Evolutionary conservation across 2,329 filamentous ascomycete genomes (phyloP), one percentile per base, ranked within the genome.

Genomic region (Ophiocordyceps sinensis): DNA sequence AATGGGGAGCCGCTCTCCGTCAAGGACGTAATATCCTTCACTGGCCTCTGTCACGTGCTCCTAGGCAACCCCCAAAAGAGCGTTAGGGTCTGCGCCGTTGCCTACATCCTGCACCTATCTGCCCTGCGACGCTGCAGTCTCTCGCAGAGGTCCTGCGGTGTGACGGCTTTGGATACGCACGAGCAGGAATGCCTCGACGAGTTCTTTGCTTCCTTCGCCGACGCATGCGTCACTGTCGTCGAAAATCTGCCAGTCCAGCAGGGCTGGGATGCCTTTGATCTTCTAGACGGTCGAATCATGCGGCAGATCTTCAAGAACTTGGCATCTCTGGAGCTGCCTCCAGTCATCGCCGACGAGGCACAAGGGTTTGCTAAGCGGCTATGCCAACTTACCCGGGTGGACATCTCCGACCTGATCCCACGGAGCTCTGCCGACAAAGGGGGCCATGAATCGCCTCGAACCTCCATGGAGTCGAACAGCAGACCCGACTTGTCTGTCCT

Each of bases 241-340:
- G 23, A 45, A 34, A 38, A n/a, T 23, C 35, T n/a, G 4, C 26
- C 39, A 1, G 19, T 14, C 1, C 19, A 44, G 5, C 17, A 45
- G 1, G 34, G 42, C 13, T 58, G 52, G 53, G 53, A 61, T 41
- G 23, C 54, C 17, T 59, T 51, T 38, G 59, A 62, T 30, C 45
- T 61, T 3, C 36, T 61, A 3, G 59, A 63, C 37, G 51, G 54
- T 23, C 50, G 56, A 7, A 44, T 62, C 5, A 51, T 59, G 36
- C 43, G 44, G 1, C 30, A 48, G 5, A n/a, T 56, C 23, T 36
- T 54, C 14, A 14, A 45, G 7, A 43, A 44, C 3, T 34, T 53
- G 11, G 46, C 36, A 28, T 38, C 30, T 8, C 7, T 38, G n/a
- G 15, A n/a, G 5, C 15, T 32, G 3, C 28, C 42, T 13, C 8